Percentiles rank a stretch among this genome's conserved stretches.
Conservation (phyloP, 805 yeast species). For the Starmerella scarabaei region DNA sequence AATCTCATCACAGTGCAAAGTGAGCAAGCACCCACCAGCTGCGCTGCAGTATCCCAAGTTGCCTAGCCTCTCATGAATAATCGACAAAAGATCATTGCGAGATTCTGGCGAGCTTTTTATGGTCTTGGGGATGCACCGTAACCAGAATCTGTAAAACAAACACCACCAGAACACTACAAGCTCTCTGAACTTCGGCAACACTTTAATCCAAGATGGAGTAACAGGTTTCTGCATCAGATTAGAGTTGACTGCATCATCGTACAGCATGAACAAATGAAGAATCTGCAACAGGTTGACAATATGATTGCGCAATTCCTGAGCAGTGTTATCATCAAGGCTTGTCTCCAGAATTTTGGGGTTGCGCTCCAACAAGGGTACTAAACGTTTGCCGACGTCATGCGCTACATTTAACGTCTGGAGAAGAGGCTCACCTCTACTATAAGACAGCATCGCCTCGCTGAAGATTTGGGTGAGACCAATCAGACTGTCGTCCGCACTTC, state of each 20-base stretch:
- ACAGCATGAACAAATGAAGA: conserved; percentile 27
- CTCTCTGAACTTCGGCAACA: conserved; percentile 23
- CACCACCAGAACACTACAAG: conserved; percentile 28
- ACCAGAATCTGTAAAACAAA: conserved; percentile 31
- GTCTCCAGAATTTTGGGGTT: conserved; percentile 17
- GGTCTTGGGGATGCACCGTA: conserved; percentile 19
- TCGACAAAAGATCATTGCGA: conserved; percentile 38
- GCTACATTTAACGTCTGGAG: conserved; percentile 41
- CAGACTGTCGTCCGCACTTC: conserved; percentile 37
- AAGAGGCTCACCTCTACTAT: conserved; percentile 28
- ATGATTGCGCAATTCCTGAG: conserved; percentile 9
- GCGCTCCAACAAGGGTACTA: conserved; percentile 20
- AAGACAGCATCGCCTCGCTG: conserved; percentile 32
- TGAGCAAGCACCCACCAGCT: conserved; percentile 48
- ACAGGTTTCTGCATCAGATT: conserved; percentile 24
- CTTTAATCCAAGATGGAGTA: conserved; percentile 25
- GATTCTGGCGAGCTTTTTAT: conserved; percentile 12
- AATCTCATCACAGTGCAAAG: conserved; percentile 43
- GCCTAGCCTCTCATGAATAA: conserved; percentile 67
- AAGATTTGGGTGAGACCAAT: conserved; percentile 35
- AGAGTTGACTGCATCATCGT: conserved; percentile 28
- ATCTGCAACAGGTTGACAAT: conserved; percentile 25
- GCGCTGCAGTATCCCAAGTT: conserved; percentile 52
- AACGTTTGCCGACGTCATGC: conserved; percentile 35
- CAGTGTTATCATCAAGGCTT: neutral